Base-by-base conservation (phyloP, 345 rosid genomes). In the Eucalyptus pauciflora region DNA sequence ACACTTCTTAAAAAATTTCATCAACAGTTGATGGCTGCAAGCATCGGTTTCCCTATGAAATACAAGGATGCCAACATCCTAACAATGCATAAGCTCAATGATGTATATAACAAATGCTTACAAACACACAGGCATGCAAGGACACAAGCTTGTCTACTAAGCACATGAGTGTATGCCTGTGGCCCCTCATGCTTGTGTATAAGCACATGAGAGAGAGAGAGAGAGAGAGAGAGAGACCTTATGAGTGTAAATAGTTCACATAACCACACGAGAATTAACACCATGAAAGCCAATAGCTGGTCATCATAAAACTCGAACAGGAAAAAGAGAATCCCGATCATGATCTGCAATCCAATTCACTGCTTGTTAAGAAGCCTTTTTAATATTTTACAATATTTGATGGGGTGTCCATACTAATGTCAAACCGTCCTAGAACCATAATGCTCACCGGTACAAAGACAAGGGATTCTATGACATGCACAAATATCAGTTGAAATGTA, bases 251-350 rank as follows among this genome's bases (percentile, higher is more conserved):
- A 98, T 15, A 97, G 93, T 90, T 97, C 99, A 91, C 99, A 98
- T 89, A 97, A 92, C 99, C 99, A 98, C 80, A 98, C 99, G 89
- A 98, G 99, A 92, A 98, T 94, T 88, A 98, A 90, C 92, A 98
- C 99, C 99, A 98, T 92, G 95, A 98, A 98, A 91, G 99, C 99
- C 94, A 98, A 92, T 80, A 98, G 97, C 94, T 98, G 99, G 92
- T 98, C 99, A 87, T 96, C 99, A 69, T 98, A 98, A 91, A 98
- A 98, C 94, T 98, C 99, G 37, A 98, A 98, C 89, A 98, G 93
- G 91, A 98, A 97, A 94, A 98, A 98, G 54, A 98, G 92, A 92
- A 98, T 98, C 86, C 99, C 99, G 86, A 97, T 96, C 99, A 98
- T 98, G 92, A 98, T 98, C 99, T 98, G 98, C 97, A 94, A 89